A percentile compares a stretch with the other conserved stretches of the same genome.
Evolutionary conservation across 768 basidiomycete species (phyloP).

Genomic region (Xerocomus spinulosus): DNA sequence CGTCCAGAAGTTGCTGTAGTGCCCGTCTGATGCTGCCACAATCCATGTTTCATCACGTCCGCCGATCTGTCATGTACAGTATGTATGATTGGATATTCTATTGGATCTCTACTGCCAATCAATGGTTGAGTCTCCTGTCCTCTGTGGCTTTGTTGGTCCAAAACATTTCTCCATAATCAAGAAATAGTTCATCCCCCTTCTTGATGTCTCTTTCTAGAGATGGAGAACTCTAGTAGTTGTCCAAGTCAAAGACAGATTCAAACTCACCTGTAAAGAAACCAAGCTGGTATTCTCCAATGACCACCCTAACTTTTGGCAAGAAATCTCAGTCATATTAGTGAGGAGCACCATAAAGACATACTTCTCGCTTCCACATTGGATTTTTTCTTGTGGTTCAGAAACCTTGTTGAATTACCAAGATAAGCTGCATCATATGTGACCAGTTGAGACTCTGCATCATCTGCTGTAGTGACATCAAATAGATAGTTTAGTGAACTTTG

Average conservation of each 20-base stretch:
- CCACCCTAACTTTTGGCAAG: conserved; percentile 18
- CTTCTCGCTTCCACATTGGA: conserved; percentile 24
- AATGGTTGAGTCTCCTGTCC: too few species aligned
- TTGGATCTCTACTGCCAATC: background rate
- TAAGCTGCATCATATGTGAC: conserved; percentile 38
- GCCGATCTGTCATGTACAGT: background rate
- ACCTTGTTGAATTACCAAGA: conserved; percentile 43
- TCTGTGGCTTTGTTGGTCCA: too few species aligned
- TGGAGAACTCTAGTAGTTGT: background rate
- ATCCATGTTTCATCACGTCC: background rate
- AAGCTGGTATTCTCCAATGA: conserved; percentile 36
- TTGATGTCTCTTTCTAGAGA: conserved; percentile 25
- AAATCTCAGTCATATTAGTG: background rate
- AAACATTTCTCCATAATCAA: conserved; percentile 34
- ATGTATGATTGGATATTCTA: too few species aligned
- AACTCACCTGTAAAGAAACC: conserved; percentile 35
- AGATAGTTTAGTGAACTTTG: conserved; percentile 32
- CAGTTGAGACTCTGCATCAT: background rate
- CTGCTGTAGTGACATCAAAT: conserved; percentile 21
- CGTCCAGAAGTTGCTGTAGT: conserved; percentile 34
- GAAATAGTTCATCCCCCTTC: conserved; percentile 31
- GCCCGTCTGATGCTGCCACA: conserved; percentile 12
- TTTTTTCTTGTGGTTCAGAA: conserved; percentile 34
- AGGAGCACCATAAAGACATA: conserved; percentile 12
- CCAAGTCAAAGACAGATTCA: background rate